Conservation (phyloP, 345 rosid genomes). For the Stellera chamaejasme region DNA sequence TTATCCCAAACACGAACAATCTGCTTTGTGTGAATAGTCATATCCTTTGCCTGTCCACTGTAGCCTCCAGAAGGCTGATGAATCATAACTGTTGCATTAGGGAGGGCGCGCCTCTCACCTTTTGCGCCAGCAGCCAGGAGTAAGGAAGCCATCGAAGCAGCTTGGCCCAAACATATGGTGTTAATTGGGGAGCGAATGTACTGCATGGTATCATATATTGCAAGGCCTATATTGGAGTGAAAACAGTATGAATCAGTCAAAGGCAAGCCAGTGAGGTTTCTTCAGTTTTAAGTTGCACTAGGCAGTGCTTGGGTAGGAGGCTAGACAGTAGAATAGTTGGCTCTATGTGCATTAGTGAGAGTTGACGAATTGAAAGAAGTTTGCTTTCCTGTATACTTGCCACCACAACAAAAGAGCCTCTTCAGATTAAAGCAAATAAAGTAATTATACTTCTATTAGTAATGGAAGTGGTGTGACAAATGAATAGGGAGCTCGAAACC, state of each 20-base stretch:
- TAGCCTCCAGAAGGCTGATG: conserved; percentile 99
- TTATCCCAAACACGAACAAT: conserved; percentile 91
- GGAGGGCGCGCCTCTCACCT: conserved; percentile 89
- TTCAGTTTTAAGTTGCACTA: too few relatives aligned
- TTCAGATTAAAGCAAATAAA: too few relatives aligned
- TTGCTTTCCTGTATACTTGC: too few relatives aligned
- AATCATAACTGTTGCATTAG: conserved; percentile 91
- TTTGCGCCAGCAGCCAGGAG: conserved; percentile 86
- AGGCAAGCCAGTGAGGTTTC: too few relatives aligned
- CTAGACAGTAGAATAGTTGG: too few relatives aligned
- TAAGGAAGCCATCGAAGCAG: conserved; percentile 99
- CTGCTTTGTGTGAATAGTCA: conserved; percentile 89
- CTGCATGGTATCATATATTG: conserved; percentile 96
- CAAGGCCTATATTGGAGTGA: conserved; percentile 56
- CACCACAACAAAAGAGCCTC: too few relatives aligned
- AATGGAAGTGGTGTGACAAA: too few relatives aligned
- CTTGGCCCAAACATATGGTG: conserved; percentile 95
- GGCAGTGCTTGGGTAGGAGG: too few relatives aligned
- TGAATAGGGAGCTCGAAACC: too few relatives aligned
- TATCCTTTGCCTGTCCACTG: conserved; percentile 92
- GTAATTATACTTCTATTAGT: too few relatives aligned
- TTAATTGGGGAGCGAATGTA: conserved; percentile 84
- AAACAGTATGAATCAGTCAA: neutral
- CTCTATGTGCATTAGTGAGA: too few relatives aligned
- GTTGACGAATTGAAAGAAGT: too few relatives aligned